Conservation (phyloP, 495 filamentous ascomycete genomes). For the Immersiella caudata region DNA sequence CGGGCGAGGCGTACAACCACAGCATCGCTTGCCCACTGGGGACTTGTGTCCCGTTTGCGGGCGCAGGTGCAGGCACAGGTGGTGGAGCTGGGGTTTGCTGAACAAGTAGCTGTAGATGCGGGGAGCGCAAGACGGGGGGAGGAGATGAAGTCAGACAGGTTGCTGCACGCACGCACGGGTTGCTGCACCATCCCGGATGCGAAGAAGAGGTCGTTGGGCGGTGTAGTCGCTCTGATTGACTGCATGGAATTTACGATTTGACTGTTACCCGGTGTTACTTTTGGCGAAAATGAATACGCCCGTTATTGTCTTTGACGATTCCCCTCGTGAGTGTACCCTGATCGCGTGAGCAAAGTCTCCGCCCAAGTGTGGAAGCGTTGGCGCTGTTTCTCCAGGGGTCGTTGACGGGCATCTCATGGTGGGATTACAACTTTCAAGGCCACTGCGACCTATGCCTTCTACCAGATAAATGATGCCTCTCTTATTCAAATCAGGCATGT, state of each 20-base stretch:
- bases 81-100: background rate
- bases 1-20: conserved; percentile 2
- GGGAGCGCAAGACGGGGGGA: background rate
- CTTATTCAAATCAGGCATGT: no score
- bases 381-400: no score
- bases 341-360: no score
- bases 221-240: conserved; percentile 6
- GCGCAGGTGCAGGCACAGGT: background rate
- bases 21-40: background rate
- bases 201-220: background rate
- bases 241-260: conserved; percentile 18
- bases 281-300: background rate
- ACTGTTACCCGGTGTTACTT: conserved; percentile 2
- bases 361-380: no score
- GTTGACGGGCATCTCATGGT: no score
- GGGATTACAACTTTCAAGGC: no score
- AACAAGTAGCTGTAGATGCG: background rate
- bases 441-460: no score
- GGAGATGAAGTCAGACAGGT: conserved; percentile 8
- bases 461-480: no score
- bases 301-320: background rate
- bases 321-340: background rate
- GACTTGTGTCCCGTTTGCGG: background rate
- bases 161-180: background rate
- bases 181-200: background rate